These are phyloP conservation scores for Backusella mclennaniae DNA, from an alignment of 192 early-diverging fungal species.

Conservation along the genomic window DNA sequence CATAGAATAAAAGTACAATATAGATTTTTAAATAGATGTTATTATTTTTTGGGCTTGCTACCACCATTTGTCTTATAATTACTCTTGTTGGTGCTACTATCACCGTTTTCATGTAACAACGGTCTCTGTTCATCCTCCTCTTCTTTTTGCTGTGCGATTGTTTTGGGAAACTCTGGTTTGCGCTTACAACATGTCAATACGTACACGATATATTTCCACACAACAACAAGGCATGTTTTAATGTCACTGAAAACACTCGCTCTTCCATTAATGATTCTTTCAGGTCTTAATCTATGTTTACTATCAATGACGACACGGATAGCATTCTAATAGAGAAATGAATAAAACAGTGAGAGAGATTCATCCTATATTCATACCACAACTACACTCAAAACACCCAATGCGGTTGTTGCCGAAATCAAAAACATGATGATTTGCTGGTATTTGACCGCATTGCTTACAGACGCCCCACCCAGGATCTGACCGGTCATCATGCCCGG, in stretches of 20 bases:
- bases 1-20: background rate
- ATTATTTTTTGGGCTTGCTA: too few species aligned
- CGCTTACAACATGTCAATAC: background rate
- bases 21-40: too few species aligned
- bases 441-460: slow-evolving; percentile 73
- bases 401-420: slow-evolving; percentile 70
- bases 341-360: too few species aligned
- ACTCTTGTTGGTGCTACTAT: background rate
- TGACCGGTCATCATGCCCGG: slow-evolving; percentile 91
- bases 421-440: slow-evolving; percentile 88
- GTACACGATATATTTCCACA: background rate
- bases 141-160: background rate
- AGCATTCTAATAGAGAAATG: background rate
- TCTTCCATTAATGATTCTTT: slow-evolving; percentile 14
- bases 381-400: slow-evolving; percentile 53
- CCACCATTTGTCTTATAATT: background rate
- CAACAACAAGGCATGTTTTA: background rate
- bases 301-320: slow-evolving; percentile 17
- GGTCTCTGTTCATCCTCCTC: background rate
- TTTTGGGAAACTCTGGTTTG: background rate
- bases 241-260: slow-evolving; percentile 19
- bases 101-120: background rate
- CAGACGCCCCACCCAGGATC: slow-evolving; percentile 79
- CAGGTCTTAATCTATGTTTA: slow-evolving; percentile 23
- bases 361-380: slow-evolving; percentile 33